phyloP scores from a whole-genome alignment of 345 rosid species.

The Moringa oleifera region DNA sequence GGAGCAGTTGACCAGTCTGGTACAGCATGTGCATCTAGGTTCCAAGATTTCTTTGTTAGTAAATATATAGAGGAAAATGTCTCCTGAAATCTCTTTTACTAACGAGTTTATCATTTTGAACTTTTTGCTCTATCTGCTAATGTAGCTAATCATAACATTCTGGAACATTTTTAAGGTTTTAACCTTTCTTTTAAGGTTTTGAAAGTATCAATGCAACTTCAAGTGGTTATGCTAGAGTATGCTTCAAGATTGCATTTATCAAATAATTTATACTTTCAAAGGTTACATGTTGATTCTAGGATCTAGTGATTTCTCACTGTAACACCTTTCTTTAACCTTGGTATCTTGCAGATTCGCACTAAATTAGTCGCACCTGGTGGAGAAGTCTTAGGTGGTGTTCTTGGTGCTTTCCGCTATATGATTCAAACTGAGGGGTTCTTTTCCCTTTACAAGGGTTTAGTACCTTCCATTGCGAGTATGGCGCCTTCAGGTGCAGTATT shows the following conservation, averaged over 20 bases:
- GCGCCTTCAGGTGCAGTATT: constrained; percentile 78
- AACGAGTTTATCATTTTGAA: too few species aligned
- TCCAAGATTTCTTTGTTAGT: too few species aligned
- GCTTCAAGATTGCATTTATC: too few species aligned
- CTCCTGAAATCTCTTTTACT: too few species aligned
- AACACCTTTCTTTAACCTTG: neutral
- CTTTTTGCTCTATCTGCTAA: too few species aligned
- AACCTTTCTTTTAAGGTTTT: too few species aligned
- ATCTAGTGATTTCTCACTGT: neutral
- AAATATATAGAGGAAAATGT: too few species aligned
- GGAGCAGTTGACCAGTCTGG: neutral
- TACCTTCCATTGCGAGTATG: constrained; percentile 66
- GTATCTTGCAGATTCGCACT: constrained; percentile 52
- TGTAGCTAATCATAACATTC: too few species aligned
- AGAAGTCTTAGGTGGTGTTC: constrained; percentile 64
- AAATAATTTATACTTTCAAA: too few species aligned
- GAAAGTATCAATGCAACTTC: too few species aligned
- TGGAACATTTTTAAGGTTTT: too few species aligned
- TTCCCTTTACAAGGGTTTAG: constrained; percentile 66
- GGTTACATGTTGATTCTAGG: neutral
- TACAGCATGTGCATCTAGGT: neutral
- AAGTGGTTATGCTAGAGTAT: too few species aligned
- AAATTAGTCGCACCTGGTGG: constrained; percentile 76
- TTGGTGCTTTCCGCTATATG: constrained; percentile 61
- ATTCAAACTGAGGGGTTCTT: constrained; percentile 66